Evolutionary conservation across 164 flowering plant genomes (phyloP).

Genomic region (Vitis labrusca): DNA sequence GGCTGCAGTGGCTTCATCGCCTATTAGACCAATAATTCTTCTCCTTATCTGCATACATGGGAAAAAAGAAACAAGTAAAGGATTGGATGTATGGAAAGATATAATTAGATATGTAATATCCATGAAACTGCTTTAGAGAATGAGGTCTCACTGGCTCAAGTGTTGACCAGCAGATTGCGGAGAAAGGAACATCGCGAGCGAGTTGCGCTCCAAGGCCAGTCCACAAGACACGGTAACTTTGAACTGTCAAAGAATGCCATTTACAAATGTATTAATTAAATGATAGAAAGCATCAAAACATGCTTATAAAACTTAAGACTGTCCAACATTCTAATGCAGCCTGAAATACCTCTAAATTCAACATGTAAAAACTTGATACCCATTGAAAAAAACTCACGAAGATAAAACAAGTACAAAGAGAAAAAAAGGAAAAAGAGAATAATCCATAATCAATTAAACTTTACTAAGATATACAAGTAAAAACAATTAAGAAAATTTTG

Average conservation of each 20-base stretch:
- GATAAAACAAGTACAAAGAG: too few relatives aligned
- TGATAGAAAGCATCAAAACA: neutral
- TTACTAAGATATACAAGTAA: neutral
- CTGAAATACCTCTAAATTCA: neutral
- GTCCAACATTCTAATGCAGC: neutral
- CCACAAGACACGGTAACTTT: slow-evolving; percentile 78
- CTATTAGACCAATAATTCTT: slow-evolving; percentile 47
- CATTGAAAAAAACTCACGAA: too few relatives aligned
- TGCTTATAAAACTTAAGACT: neutral
- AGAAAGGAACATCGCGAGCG: slow-evolving; percentile 97
- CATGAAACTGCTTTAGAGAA: slow-evolving; percentile 4
- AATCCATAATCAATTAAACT: too few relatives aligned
- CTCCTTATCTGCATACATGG: slow-evolving; percentile 56
- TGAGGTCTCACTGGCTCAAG: slow-evolving; percentile 79
- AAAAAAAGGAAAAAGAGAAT: too few relatives aligned
- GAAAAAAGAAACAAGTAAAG: neutral
- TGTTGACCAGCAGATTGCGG: slow-evolving; percentile 97
- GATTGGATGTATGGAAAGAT: neutral
- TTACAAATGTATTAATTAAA: neutral
- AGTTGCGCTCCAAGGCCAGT: slow-evolving; percentile 97
- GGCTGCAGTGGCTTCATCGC: slow-evolving; percentile 59
- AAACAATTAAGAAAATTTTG: too few relatives aligned
- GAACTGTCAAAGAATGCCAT: slow-evolving; percentile 37
- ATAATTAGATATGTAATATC: too few relatives aligned
- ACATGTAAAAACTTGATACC: neutral